Evolutionary conservation across 225 moss, liverwort and hornwort genomes (phyloP), one percentile per base, ranked within the genome.

Genomic region (Marchantia paleacea): DNA sequence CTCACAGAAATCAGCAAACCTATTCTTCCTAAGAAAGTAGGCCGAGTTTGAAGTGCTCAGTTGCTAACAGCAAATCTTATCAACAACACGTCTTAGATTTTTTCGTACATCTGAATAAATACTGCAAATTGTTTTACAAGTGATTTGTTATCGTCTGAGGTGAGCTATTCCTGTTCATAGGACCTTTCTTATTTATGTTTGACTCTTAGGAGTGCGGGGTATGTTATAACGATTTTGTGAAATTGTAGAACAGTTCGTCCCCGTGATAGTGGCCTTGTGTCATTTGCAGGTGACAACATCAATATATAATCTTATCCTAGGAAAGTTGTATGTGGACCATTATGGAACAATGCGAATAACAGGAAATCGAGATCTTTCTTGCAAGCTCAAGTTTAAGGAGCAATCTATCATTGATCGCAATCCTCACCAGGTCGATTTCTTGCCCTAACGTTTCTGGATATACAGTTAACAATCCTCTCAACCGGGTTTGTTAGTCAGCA

Each of bases 321-420:
- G 99, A 64, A 99, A 99, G 85, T 90, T 99, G 25, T 99, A 99
- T 76, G 93, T 95, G 80, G 99, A 99, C 81, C 99, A 99, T 80
- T 99, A 99, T 66, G 99, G 99, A 71, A 99, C 99, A 28, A 99
- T 99, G 99, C 91, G 95, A 79, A 99, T 99, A 30, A 85, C 88
- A 75, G 99, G 99, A 65, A 99, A 95, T 78, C 89, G 87, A 73
- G 99, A 91, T 52, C 88, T 91, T 31, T 99, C 94, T 55, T 85
- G 94, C 48, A 99, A 94, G 84, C 87, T 99, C 73, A 99, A 95
- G 84, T 99, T 95, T 77, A 99, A 99, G 85, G 95, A 99, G 90
- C 99, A 99, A 83, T 95, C 99, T 22, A 90, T 99, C 73, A 99
- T 99, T 80, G 99, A 99, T 82, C 95, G 99, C 79, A 95, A 95